Evolutionary conservation across 129 eudicot species (phyloP), one percentile per base, ranked within the genome.

Genomic region (Flaveria bidentis): DNA sequence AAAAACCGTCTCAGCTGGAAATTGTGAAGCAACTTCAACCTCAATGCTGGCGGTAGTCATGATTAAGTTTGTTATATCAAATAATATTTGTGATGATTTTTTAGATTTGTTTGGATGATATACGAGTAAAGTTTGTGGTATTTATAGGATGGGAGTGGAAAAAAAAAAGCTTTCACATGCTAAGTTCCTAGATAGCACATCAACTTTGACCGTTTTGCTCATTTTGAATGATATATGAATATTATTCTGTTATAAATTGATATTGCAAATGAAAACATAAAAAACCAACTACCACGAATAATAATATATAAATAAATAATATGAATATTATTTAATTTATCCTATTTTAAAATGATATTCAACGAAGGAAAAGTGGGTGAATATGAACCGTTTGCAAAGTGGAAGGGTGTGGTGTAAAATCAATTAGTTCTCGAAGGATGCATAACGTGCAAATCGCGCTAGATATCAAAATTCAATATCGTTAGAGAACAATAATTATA

Each of bases 21-120:
- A 36, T 65, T 26, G 12, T 5, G 70, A 65, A 65, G 70, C 9
- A 5, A 69, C 58, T n/a, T 69, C 74, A 46, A 69, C 42, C 18
- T 23, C 58, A 14, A 69, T 69, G 1, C 58, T 69, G 47, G 41
- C 60, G 2, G 74, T 69, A 2, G 58, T 69, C 74, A 69, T 69
- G 58, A 13, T 14, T 36, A 15, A 39, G 4, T 64, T 36, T 13
- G 16, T 14, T 65, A 50, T n/a, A n/a, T n/a, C n/a, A n/a, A n/a
- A n/a, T n/a, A 57, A 8, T 57, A 9, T 58, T 36, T 58, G 0
- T 8, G 16, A 22, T 9, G 2, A 23, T 8, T n/a, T 17, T 5
- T 12, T 1, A 18, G 18, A 7, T 45, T 22, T 22, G 57, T 69
- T 69, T 45, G 42, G 57, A 22, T 69, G 60, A 69, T 46, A 25